Conservation (phyloP, 768 basidiomycete genomes). For the Russula sp. region DNA sequence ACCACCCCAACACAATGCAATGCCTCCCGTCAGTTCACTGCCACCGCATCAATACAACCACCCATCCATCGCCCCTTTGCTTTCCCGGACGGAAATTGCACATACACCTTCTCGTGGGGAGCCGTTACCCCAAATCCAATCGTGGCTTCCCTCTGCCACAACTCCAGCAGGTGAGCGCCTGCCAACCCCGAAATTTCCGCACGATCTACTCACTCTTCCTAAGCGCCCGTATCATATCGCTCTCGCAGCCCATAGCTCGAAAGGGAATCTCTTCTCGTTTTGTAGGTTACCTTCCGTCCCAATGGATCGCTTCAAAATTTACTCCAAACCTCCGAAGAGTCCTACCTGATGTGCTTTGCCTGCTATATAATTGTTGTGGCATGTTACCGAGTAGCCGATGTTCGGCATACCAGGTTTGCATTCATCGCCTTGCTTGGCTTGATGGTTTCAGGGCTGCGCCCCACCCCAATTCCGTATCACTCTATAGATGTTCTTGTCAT, state of each 20-base stretch:
- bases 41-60: constrained; percentile 52
- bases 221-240: constrained; percentile 24
- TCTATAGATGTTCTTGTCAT: constrained; percentile 14
- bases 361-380: constrained; percentile 4
- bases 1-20: constrained; percentile 37
- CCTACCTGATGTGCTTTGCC: not conserved
- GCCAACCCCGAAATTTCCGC: not conserved
- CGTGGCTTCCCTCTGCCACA: constrained; percentile 25
- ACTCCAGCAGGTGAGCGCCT: constrained; percentile 18
- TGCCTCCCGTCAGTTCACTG: constrained; percentile 47
- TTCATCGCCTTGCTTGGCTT: not conserved
- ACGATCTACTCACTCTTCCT: constrained; percentile 11
- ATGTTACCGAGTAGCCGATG: constrained; percentile 7
- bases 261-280: not conserved
- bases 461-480: not conserved
- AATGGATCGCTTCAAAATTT: not conserved
- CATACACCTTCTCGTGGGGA: constrained; percentile 20
- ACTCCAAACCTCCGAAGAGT: not conserved
- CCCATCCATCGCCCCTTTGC: constrained; percentile 51
- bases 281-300: not conserved
- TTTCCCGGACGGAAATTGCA: constrained; percentile 38
- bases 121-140: constrained; percentile 24
- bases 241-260: constrained; percentile 20
- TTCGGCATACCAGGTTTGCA: not conserved
- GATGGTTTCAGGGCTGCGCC: constrained; percentile 9